Conservation (phyloP, 1,139 yeast species). For the Sugiyamaella japonica region DNA sequence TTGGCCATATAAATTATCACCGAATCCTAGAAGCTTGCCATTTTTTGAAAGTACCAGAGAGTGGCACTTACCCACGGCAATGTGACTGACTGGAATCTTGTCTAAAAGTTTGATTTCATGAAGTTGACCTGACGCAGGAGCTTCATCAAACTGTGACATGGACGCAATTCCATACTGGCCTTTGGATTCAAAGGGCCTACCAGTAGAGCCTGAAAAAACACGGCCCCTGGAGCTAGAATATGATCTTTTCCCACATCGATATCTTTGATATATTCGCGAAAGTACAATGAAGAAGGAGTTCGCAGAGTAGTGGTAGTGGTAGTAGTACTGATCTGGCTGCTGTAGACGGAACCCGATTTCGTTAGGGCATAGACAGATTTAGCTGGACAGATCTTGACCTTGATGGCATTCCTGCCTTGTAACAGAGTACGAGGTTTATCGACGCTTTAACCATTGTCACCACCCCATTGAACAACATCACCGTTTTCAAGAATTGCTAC, state of each 20-base stretch:
- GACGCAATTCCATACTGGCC: conserved; percentile 87
- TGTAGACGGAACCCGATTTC: conserved; percentile 46
- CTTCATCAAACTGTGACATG: conserved; percentile 59
- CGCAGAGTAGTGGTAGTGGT: conserved; percentile 17
- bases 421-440: conserved; percentile 41
- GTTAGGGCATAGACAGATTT: conserved; percentile 58
- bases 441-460: background rate
- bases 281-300: conserved; percentile 39
- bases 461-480: conserved; percentile 69
- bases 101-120: conserved; percentile 39
- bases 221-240: conserved; percentile 63
- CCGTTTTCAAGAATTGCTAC: conserved; percentile 71
- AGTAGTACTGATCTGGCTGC: conserved; percentile 22
- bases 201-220: conserved; percentile 64
- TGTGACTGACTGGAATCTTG: conserved; percentile 46
- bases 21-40: conserved; percentile 80
- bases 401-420: conserved; percentile 48
- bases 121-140: conserved; percentile 48
- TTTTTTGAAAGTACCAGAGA: conserved; percentile 62
- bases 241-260: conserved; percentile 67
- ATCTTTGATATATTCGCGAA: conserved; percentile 52
- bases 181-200: conserved; percentile 46
- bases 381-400: conserved; percentile 52
- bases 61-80: conserved; percentile 76
- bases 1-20: conserved; percentile 79